phyloP scores from a whole-genome alignment of 306 rosid genomes.

The Prunus padus region DNA sequence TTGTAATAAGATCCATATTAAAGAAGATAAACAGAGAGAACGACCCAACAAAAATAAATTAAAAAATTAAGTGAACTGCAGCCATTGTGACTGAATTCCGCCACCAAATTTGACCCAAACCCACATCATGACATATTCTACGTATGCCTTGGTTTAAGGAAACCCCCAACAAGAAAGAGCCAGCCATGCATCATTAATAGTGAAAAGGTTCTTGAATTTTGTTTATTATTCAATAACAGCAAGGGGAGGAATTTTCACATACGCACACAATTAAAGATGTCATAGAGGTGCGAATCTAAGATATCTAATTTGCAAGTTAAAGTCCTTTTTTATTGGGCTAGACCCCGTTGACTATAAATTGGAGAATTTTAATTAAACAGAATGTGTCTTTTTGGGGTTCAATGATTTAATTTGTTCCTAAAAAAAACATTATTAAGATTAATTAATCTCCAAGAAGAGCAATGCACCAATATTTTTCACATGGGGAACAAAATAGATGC shows the following conservation, averaged over 20 bases:
- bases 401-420: too few species aligned
- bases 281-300: accelerated
- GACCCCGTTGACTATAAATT: accelerated
- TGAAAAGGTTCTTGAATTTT: background rate
- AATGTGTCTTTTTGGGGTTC: too few species aligned
- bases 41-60: too few species aligned
- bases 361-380: too few species aligned
- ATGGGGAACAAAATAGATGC: too few species aligned
- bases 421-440: too few species aligned
- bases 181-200: background rate
- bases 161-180: background rate
- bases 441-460: too few species aligned
- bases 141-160: background rate
- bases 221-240: background rate
- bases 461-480: too few species aligned
- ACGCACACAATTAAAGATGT: too few species aligned
- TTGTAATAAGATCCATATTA: too few species aligned
- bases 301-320: accelerated
- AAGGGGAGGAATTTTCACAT: background rate
- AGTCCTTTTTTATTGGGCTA: accelerated
- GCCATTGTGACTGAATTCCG: background rate
- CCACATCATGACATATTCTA: background rate
- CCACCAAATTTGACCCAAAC: background rate
- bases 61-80: background rate
- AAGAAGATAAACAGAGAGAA: too few species aligned